These are phyloP conservation scores for Neurospora sp. DNA, from an alignment of 495 filamentous ascomycete genomes.

Conservation along the genomic window DNA sequence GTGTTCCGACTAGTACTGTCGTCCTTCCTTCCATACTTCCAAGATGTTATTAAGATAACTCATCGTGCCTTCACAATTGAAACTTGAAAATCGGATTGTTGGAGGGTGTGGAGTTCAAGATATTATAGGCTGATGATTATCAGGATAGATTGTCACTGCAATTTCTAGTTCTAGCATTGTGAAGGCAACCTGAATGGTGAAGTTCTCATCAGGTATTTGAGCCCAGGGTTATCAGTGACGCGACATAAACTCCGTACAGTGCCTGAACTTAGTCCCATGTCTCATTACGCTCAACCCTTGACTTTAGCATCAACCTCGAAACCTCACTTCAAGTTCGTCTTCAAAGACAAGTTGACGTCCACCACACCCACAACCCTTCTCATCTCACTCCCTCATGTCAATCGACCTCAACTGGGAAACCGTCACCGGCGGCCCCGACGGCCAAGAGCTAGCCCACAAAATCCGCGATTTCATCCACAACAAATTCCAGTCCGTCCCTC, in stretches of 20 bases:
- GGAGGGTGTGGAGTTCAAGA: no score
- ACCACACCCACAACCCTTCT: neutral
- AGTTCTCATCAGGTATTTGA: neutral
- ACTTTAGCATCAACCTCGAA: neutral
- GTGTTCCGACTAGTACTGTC: neutral
- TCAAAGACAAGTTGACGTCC: neutral
- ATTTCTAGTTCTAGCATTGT: neutral
- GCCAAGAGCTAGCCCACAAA: slow-evolving; percentile 64
- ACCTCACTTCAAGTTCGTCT: neutral
- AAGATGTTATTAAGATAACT: neutral
- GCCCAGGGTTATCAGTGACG: neutral
- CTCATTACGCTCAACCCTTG: neutral
- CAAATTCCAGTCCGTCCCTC: slow-evolving; percentile 81
- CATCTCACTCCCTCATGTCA: slow-evolving; percentile 52
- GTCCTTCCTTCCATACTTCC: neutral
- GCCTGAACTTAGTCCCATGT: neutral
- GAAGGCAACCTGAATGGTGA: neutral
- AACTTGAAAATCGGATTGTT: neutral
- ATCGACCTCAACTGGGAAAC: slow-evolving; percentile 94
- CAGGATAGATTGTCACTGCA: neutral
- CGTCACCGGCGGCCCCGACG: slow-evolving; percentile 81
- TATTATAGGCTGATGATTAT: neutral
- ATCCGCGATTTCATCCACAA: slow-evolving; percentile 92
- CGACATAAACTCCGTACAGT: neutral
- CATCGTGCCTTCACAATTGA: neutral